A percentile compares a stretch with the other conserved stretches of the same genome.
Evolutionary conservation across 192 early-diverging fungal genomes (phyloP).

Genomic region (Coemansia sp.): DNA sequence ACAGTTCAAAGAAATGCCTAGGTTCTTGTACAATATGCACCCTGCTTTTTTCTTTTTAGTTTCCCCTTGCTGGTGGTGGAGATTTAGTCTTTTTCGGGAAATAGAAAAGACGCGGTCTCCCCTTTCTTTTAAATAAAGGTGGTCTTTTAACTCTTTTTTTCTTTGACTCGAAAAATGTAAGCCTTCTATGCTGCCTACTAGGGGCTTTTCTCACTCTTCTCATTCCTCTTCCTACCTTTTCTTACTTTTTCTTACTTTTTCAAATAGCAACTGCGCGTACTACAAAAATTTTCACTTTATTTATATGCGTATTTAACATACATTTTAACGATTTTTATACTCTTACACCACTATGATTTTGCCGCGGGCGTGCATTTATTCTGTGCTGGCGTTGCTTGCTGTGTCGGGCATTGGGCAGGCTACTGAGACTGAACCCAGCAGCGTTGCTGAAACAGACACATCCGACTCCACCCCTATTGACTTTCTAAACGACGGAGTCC

Average conservation of each 20-base stretch:
- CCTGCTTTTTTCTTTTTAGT: slow-evolving; percentile 3
- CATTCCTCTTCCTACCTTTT: not conserved
- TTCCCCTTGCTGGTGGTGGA: not conserved
- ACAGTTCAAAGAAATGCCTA: slow-evolving; percentile 2
- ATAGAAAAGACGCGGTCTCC: not conserved
- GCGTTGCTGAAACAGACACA: not conserved
- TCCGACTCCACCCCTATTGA: not conserved
- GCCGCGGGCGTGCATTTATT: slow-evolving; percentile 10
- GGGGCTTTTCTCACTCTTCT: not conserved
- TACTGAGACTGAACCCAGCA: not conserved
- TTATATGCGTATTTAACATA: not conserved
- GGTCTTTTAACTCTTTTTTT: slow-evolving; percentile 1
- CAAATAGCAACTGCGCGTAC: not conserved
- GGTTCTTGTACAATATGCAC: not conserved
- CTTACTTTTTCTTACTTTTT: not conserved
- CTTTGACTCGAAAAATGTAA: slow-evolving; percentile 7
- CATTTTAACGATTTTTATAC: not conserved
- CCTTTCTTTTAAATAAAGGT: slow-evolving; percentile 4
- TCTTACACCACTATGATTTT: slow-evolving; percentile 8
- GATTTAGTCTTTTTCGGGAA: not conserved
- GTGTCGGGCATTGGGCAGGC: not conserved
- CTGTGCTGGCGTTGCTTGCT: slow-evolving; percentile 1
- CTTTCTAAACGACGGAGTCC: slow-evolving; percentile 23
- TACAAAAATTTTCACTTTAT: not conserved
- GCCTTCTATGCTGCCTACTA: slow-evolving; percentile 3